Evolutionary conservation across 176 grass and related monocot species (phyloP).

Genomic region (Tillandsia fasciculata): DNA sequence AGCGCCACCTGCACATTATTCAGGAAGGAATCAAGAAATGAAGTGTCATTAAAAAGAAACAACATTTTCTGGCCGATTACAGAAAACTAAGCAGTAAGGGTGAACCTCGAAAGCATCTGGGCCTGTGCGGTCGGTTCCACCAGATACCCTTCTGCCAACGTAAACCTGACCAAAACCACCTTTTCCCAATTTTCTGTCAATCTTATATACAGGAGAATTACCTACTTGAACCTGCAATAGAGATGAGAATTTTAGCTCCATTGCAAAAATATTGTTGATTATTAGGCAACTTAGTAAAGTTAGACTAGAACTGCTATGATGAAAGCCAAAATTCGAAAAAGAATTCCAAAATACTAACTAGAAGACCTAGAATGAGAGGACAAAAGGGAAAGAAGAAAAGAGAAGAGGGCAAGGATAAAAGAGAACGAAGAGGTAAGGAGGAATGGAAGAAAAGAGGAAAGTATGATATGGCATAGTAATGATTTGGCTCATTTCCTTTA

Average conservation of each 20-base stretch:
- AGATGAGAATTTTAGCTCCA: constrained; percentile 11
- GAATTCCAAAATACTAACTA: too few relatives aligned
- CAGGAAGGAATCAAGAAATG: constrained; percentile 8
- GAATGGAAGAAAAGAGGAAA: too few relatives aligned
- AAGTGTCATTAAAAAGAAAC: constrained; percentile 9
- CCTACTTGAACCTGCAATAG: constrained; percentile 79
- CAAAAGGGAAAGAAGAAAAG: too few relatives aligned
- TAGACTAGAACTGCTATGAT: not conserved
- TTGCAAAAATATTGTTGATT: not conserved
- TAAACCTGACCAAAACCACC: constrained; percentile 99
- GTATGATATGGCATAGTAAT: too few relatives aligned
- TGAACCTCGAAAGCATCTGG: constrained; percentile 67
- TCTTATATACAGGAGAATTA: constrained; percentile 76
- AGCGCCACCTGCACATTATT: constrained; percentile 58
- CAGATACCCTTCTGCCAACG: constrained; percentile 76
- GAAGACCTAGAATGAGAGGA: too few relatives aligned
- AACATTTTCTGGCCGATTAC: constrained; percentile 6
- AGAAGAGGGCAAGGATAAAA: too few relatives aligned
- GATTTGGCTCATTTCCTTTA: too few relatives aligned
- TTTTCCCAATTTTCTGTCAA: constrained; percentile 88
- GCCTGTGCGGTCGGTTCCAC: constrained; percentile 62
- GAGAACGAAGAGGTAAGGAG: too few relatives aligned
- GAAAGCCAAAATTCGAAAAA: not conserved
- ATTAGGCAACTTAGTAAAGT: constrained; percentile 4
- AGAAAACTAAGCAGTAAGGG: not conserved